Evolutionary conservation across 148 eudicot genomes (phyloP).

Genomic region (Vaccinium myrtillus): DNA sequence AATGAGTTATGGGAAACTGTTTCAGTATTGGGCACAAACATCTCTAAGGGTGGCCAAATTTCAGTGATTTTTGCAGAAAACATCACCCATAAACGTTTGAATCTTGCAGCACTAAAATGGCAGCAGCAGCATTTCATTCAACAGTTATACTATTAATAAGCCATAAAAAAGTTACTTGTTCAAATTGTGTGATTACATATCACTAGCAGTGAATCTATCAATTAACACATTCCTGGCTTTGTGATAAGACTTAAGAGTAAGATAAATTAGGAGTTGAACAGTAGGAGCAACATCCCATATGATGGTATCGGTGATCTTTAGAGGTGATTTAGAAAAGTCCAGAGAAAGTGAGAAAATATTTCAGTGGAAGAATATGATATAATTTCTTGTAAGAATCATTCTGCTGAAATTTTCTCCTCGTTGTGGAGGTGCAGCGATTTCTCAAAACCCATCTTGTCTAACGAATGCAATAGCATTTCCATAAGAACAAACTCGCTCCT

Average conservation of each 20-base stretch:
- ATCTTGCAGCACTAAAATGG: background rate
- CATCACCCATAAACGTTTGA: background rate
- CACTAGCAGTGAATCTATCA: background rate
- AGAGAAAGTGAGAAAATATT: background rate
- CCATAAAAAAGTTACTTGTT: background rate
- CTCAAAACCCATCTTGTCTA: background rate
- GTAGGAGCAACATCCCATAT: background rate
- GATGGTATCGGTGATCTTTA: background rate
- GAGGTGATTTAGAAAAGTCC: background rate
- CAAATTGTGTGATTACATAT: background rate
- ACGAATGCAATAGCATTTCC: background rate
- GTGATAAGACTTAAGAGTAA: background rate
- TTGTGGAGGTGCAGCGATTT: background rate
- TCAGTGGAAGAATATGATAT: background rate
- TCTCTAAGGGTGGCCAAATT: background rate
- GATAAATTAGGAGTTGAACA: background rate
- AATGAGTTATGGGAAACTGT: background rate
- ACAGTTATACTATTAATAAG: background rate
- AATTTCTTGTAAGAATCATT: background rate
- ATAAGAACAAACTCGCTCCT: background rate
- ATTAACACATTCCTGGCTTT: background rate
- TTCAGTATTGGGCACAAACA: background rate
- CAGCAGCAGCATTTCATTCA: background rate
- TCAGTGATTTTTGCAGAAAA: background rate
- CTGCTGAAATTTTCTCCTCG: background rate